These are phyloP conservation scores for Neonectria ditissima DNA, from an alignment of 2,329 filamentous ascomycete species.

Conservation along the genomic window DNA sequence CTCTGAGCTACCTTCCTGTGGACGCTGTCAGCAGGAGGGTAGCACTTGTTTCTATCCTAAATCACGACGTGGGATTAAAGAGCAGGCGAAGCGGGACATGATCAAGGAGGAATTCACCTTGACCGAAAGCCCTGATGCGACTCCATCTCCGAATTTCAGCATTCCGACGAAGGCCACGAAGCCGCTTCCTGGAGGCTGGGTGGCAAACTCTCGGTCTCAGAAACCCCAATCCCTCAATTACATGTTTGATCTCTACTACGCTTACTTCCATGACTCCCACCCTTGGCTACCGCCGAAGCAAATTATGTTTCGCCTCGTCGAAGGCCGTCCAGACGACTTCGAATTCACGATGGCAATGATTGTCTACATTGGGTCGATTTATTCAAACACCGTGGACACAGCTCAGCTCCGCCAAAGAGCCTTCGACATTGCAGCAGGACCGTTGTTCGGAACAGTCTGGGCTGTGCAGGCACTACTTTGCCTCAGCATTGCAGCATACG, in stretches of 20 bases:
- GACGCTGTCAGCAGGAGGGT: conserved; percentile 34
- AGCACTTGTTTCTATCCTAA: conserved; percentile 32
- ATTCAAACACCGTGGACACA: conserved; percentile 25
- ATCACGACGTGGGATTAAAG: conserved; percentile 38
- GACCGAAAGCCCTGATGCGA: conserved; percentile 13
- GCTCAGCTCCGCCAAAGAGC: conserved; percentile 26
- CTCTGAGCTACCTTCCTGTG: conserved; percentile 32
- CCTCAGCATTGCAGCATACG: conserved; percentile 35
- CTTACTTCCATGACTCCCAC: conserved; percentile 40
- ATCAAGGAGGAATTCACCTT: conserved; percentile 21
- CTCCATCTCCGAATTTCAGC: conserved; percentile 25
- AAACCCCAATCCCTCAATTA: conserved; percentile 7
- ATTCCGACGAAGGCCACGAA: conserved; percentile 11
- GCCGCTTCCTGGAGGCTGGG: conserved; percentile 28
- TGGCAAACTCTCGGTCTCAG: background rate
- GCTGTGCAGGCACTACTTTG: conserved; percentile 40
- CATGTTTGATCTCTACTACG: conserved; percentile 39
- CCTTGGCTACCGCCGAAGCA: conserved; percentile 39
- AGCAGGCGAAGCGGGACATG: conserved; percentile 29
- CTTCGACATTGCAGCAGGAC: conserved; percentile 28
- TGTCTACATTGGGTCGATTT: conserved; percentile 39
- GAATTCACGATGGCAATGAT: conserved; percentile 29
- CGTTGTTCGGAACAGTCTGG: conserved; percentile 35
- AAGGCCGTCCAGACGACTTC: conserved; percentile 17
- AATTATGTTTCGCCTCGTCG: conserved; percentile 20